These are phyloP conservation scores for Vicia sativa DNA, from an alignment of 306 rosid genomes.

Conservation along the genomic window DNA sequence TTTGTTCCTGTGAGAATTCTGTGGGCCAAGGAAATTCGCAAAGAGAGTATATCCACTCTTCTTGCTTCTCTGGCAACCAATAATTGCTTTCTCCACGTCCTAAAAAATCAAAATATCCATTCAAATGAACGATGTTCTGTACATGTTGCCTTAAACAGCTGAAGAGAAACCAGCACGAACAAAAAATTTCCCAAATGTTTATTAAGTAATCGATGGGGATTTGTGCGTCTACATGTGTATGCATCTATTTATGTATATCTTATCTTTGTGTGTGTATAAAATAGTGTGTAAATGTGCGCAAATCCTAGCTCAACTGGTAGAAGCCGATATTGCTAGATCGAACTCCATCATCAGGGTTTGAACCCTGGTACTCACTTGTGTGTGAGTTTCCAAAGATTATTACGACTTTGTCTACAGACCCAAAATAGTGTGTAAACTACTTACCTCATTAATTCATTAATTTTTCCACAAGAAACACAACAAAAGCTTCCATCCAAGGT, in stretches of 20 bases:
- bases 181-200: constrained; percentile 2
- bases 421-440: constrained; percentile 23
- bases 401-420: too few relatives aligned
- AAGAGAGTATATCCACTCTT: constrained; percentile 78
- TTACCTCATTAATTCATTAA: constrained; percentile 82
- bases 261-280: not conserved
- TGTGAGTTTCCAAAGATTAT: too few relatives aligned
- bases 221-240: not conserved
- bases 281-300: not conserved
- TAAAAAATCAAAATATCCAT: constrained; percentile 44
- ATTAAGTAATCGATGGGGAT: constrained; percentile 6
- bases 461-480: constrained; percentile 80
- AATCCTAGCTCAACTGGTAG: too few relatives aligned
- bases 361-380: too few relatives aligned
- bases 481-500: constrained; percentile 78
- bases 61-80: constrained; percentile 84
- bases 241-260: constrained; percentile 3
- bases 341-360: too few relatives aligned
- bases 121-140: constrained; percentile 25
- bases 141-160: constrained; percentile 34
- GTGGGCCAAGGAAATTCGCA: constrained; percentile 67
- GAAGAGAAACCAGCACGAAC: constrained; percentile 16
- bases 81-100: constrained; percentile 88
- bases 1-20: constrained; percentile 71
- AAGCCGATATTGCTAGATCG: too few relatives aligned